A percentile compares a stretch with the other conserved stretches of the same genome.
Evolutionary conservation across 2,329 filamentous ascomycete genomes (phyloP).

Genomic region (Mycogone perniciosa): DNA sequence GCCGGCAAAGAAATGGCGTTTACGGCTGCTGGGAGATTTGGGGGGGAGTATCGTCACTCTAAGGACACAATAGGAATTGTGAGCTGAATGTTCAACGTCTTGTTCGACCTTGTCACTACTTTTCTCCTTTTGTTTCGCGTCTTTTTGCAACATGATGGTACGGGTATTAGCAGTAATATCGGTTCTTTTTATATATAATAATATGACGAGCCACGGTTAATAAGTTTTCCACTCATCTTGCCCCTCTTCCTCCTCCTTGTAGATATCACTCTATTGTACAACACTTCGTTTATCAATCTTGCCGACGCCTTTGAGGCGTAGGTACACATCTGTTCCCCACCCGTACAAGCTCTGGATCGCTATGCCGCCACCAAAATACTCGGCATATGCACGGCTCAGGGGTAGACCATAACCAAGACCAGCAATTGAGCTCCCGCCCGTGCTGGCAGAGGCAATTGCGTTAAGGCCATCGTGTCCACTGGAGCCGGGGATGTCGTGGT

Average conservation of each 20-base stretch:
- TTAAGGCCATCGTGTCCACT: slow-evolving; percentile 54
- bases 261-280: background rate
- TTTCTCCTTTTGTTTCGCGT: background rate
- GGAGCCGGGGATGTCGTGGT: slow-evolving; percentile 37
- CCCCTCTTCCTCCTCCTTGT: background rate
- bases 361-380: slow-evolving; percentile 96
- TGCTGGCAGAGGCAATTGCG: slow-evolving; percentile 65
- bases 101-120: no score
- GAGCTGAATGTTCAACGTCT: no score
- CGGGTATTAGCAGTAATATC: background rate
- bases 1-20: slow-evolving; percentile 8
- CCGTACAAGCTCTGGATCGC: slow-evolving; percentile 92
- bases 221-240: background rate
- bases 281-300: slow-evolving; percentile 35
- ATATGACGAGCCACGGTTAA: background rate
- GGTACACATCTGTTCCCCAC: slow-evolving; percentile 73
- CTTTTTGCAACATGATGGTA: background rate
- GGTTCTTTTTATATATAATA: background rate
- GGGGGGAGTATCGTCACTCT: background rate
- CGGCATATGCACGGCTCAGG: slow-evolving; percentile 84
- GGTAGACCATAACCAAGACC: slow-evolving; percentile 91
- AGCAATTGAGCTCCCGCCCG: slow-evolving; percentile 76
- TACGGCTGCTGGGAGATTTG: slow-evolving; percentile 1
- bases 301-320: slow-evolving; percentile 57
- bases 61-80: background rate